These are phyloP conservation scores for Rhodotorula mucilaginosa DNA, from an alignment of 1,284 basidiomycete species.

Conservation along the genomic window DNA sequence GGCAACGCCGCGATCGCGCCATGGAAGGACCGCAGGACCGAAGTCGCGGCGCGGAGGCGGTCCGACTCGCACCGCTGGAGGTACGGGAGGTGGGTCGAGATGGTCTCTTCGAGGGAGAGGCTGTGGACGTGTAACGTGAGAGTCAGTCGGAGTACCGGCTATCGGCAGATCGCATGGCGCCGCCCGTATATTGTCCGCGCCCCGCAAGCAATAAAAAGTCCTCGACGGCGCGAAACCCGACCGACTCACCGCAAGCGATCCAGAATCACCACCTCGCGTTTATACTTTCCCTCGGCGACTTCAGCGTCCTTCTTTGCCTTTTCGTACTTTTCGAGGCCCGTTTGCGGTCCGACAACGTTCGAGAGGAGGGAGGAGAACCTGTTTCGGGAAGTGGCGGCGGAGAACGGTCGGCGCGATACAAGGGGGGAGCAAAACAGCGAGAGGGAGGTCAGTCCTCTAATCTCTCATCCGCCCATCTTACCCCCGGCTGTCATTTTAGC, in stretches of 20 bases:
- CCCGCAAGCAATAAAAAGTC: not conserved
- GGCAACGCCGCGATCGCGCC: slow-evolving; percentile 19
- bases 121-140: slow-evolving; percentile 17
- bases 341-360: slow-evolving; percentile 24
- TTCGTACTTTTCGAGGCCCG: slow-evolving; percentile 17
- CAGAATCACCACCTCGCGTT: slow-evolving; percentile 14
- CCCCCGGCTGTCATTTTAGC: too few relatives aligned
- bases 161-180: not conserved
- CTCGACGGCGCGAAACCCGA: too few relatives aligned
- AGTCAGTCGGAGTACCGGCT: not conserved
- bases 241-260: slow-evolving; percentile 21
- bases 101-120: slow-evolving; percentile 38
- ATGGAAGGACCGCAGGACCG: slow-evolving; percentile 33
- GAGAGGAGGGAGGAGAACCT: slow-evolving; percentile 34
- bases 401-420: not conserved
- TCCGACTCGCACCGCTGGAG: slow-evolving; percentile 41
- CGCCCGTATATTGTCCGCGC: too few relatives aligned
- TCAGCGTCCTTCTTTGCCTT: slow-evolving; percentile 34
- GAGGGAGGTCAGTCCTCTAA: too few relatives aligned
- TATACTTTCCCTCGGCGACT: slow-evolving; percentile 37
- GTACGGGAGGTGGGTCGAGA: slow-evolving; percentile 33
- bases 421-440: not conserved
- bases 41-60: slow-evolving; percentile 39
- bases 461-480: too few relatives aligned
- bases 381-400: not conserved